Evolutionary conservation across 2,329 filamentous ascomycete species (phyloP), one percentile per base, ranked within the genome.

Genomic region (Aplosporella prunicola): DNA sequence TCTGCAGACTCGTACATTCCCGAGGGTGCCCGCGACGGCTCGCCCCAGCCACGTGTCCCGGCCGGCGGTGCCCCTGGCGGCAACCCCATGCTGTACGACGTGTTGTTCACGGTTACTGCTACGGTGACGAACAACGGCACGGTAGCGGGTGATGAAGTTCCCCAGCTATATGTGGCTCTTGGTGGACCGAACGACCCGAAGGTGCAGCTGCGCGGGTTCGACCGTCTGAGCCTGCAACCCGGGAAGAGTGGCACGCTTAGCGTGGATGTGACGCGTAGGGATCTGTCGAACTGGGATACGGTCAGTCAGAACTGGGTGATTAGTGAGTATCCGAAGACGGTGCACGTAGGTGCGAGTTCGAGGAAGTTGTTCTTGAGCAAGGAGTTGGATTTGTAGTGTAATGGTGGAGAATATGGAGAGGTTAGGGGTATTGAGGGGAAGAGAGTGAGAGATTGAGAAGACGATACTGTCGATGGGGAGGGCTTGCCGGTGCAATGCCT

Each of bases 231-330:
- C 33, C 78, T 95, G 45, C 67, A 72, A 4, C 72, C 84, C 0
- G 85, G 84, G n/a, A 58, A 76, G 58, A 76, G 71, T 35, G 68
- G 65, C 3, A 74, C 69, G 2, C 93, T 91, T 66, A 68, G 59
- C 1, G 78, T 75, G 0, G 71, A 78, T 11, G 61, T 95, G 39
- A 87, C 78, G 5, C 73, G 88, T 25, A 77, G 86, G 40, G 89
- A 95, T 53, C 48, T 95, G 39, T 86, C 80, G 56, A 91, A 87
- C 64, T 95, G 89, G 88, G 84, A 94, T 48, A 66, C 74, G 1
- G 68, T 54, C 1, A 57, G 63, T n/a, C 88, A 95, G 68, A 80
- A 95, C 66, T 96, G 89, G 88, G 73, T 86, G 30, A 66, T 79
- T 37, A 66, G 64, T 20, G 50, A 63, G 15, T 67, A 74, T 47